phyloP scores from a whole-genome alignment of 495 filamentous ascomycete species.

The Penicillium verhagenii region DNA sequence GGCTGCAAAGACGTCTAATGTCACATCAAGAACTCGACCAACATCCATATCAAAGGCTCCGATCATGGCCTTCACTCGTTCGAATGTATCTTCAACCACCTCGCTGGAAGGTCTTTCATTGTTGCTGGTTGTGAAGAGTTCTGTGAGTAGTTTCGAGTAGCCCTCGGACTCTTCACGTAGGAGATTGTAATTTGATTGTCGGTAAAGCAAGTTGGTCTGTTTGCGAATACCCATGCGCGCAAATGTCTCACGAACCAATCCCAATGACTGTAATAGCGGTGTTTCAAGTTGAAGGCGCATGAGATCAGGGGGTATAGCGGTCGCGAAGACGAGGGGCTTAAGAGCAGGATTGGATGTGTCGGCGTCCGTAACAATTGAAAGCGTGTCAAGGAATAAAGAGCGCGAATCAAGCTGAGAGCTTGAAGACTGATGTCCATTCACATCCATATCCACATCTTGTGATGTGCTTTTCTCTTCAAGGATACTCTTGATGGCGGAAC shows the following conservation, averaged over 20 bases:
- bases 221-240: constrained; percentile 79
- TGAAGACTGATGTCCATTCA: constrained; percentile 21
- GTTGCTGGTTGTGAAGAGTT: constrained; percentile 78
- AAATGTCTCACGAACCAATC: constrained; percentile 82
- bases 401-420: constrained; percentile 54
- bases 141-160: constrained; percentile 83
- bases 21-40: constrained; percentile 89
- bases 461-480: constrained; percentile 54
- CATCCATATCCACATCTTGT: constrained; percentile 39
- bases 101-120: constrained; percentile 61
- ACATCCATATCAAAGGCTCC: constrained; percentile 93
- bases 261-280: constrained; percentile 66
- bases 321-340: constrained; percentile 61
- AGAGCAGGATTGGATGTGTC: constrained; percentile 53
- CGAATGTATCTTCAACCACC: constrained; percentile 65
- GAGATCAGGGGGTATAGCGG: constrained; percentile 64
- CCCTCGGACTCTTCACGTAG: constrained; percentile 95
- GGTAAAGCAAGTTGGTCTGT: constrained; percentile 87
- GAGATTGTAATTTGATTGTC: constrained; percentile 94
- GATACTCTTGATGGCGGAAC: constrained; percentile 71
- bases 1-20: constrained; percentile 82
- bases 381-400: constrained; percentile 75
- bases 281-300: constrained; percentile 86
- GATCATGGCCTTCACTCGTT: constrained; percentile 85
- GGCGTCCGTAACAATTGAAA: constrained; percentile 70